Evolutionary conservation across 2,329 filamentous ascomycete genomes (phyloP), one percentile per base, ranked within the genome.

Genomic region (Bipolaris victoriae): DNA sequence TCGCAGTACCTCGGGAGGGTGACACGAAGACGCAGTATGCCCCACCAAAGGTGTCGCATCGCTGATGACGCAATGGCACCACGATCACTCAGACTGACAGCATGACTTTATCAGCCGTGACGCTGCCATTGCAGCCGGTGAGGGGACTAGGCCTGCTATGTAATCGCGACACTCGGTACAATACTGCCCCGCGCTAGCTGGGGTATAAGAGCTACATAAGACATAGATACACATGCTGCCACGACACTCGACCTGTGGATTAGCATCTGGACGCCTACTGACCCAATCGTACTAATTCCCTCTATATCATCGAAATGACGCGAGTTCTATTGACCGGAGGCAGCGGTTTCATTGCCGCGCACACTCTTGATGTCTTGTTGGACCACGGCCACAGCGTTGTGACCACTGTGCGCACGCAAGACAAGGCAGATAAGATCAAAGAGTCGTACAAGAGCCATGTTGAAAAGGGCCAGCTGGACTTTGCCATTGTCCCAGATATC

Each of bases 401-500:
- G 7, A 85, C 85, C 6, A 88, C 85, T 11, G 86, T 88, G 20
- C 80, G 86, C 53, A 86, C 83, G 0, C 80, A 85, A 60, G 81
- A 83, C 35, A 88, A 89, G 72, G 86, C 84, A 39, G 79, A 86
- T 63, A 84, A 81, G 68, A 88, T 88, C 68, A 80, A 84, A 57
- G 77, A 81, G 18, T 81, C 81, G 18, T 82, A 86, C 67, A 79
- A 82, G 43, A 76, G 71, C 26, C 76, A 78, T 7, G 66, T 56
- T n/a, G 78, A 82, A 1, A 82, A 84, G 55, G 82, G 83, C 54
- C 84, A 85, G 70, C 80, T 90, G 31, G 83, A 83, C 56, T 90
- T 88, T 69, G 82, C 76, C 35, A 84, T 94, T 58, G 89, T 96
- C 11, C 82, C 86, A 47, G 90, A 96, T 63, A 88, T 96, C 62